Conservation (phyloP, 805 yeast species). For the Ogataea pini region DNA sequence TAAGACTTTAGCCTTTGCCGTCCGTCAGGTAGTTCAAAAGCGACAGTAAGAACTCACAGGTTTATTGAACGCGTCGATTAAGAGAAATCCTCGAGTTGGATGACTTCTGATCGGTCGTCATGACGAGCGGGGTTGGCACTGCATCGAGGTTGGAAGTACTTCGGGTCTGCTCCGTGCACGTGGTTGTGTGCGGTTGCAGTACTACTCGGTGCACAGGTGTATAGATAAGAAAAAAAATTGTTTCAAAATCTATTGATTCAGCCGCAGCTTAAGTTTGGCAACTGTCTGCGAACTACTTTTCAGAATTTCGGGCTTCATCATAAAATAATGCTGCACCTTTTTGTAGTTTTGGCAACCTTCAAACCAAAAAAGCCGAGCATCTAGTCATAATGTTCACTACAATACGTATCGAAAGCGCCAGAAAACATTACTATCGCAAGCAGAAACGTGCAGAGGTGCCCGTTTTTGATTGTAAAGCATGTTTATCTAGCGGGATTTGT, state of each 20-base stretch:
- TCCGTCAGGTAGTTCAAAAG: too few species aligned
- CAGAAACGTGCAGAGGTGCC: background rate
- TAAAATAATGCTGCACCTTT: too few species aligned
- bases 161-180: too few species aligned
- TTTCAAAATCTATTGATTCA: background rate
- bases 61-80: too few species aligned
- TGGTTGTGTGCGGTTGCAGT: background rate
- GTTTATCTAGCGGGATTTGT: background rate
- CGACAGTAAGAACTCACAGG: too few species aligned
- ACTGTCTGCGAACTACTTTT: too few species aligned
- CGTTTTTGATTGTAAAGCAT: conserved; percentile 4
- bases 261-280: background rate
- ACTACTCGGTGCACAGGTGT: background rate
- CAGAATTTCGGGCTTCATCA: background rate
- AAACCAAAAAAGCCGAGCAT: background rate
- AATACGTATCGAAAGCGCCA: conserved; percentile 4
- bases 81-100: too few species aligned
- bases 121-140: too few species aligned
- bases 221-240: background rate
- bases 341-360: too few species aligned
- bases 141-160: too few species aligned
- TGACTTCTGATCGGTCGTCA: too few species aligned
- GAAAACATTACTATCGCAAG: conserved; percentile 10
- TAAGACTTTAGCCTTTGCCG: too few species aligned
- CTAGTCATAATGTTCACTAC: background rate